Evolutionary conservation across 1,284 basidiomycete species (phyloP), one percentile per base, ranked within the genome.

Genomic region (Apiotrichum laibachii): DNA sequence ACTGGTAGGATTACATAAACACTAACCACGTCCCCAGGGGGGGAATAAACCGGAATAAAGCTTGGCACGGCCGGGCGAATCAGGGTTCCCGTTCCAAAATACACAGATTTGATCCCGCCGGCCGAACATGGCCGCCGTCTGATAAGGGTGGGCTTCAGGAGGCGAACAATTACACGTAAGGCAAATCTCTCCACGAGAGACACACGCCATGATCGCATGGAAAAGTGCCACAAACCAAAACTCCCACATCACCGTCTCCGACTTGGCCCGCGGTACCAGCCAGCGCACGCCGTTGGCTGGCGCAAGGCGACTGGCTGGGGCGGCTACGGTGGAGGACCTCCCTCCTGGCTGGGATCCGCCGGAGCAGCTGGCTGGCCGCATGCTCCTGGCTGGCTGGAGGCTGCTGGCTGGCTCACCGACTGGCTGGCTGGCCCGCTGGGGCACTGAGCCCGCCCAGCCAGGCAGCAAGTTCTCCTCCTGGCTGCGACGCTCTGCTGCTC

Each of bases 241-340:
- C 15, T 42, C n/a, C 16, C 40, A 9, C 2, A 16, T 9, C 13
- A n/a, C 40, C 40, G 8, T 7, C 40, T 42, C 40, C 40, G 40
- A 42, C 8, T 19, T 42, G 40, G 40, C n/a, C 40, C 40, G 40
- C n/a, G 8, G 40, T 9, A 8, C 8, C 9, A 16, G 12, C 37
- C 37, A 37, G 40, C 15, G 40, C 40, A 42, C 40, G 40, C 40
- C 26, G 44, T 46, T 46, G 44, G 44, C 44, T 46, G 44, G 21
- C 6, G 10, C 42, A 44, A 10, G n/a, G 42, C 43, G 19, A 37
- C 51, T 53, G 43, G 40, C 26, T 43, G 46, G 52, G 52, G 26
- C 42, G 21, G 26, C 34, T 40, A 34, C 26, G 16, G 15, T 40
- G 53, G 12, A n/a, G 18, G 12, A 12, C 13, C 39, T 9, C n/a